phyloP scores from a whole-genome alignment of 768 basidiomycete species.

The Dacryopinax spathularia region DNA sequence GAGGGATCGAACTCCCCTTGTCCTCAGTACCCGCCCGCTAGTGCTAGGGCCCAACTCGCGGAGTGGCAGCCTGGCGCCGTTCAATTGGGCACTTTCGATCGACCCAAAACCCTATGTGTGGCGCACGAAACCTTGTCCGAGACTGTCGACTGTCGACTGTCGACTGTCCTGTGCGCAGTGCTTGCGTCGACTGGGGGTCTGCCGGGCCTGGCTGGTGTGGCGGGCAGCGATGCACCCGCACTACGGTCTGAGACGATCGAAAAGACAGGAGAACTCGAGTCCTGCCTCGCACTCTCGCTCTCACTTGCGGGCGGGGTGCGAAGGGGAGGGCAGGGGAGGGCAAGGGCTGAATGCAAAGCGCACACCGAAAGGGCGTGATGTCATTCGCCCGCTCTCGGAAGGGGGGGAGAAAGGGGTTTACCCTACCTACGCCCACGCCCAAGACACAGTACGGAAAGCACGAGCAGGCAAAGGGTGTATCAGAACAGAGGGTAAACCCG shows the following conservation, averaged over 20 bases:
- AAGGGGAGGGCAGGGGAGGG: neutral
- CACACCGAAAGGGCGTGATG: neutral
- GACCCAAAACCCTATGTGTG: neutral
- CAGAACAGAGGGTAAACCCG: too few relatives aligned
- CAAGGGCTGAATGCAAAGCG: neutral
- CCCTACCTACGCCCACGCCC: neutral
- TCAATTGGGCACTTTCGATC: neutral
- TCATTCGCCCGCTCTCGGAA: neutral
- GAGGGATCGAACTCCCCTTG: too few relatives aligned
- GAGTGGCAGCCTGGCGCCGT: neutral
- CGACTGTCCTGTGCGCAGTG: neutral
- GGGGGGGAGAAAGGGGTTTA: neutral
- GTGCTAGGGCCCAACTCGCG: neutral
- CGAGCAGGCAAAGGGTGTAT: too few relatives aligned
- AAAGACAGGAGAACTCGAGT: neutral
- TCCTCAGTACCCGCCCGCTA: too few relatives aligned
- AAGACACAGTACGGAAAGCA: too few relatives aligned
- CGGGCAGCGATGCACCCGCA: too few relatives aligned
- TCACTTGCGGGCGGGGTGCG: too few relatives aligned
- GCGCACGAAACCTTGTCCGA: neutral
- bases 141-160: too few relatives aligned
- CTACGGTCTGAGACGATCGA: neutral
- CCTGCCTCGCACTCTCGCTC: too few relatives aligned
- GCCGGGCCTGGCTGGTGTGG: too few relatives aligned
- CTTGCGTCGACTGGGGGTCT: too few relatives aligned